Base-by-base conservation (phyloP, 2,329 filamentous ascomycete genomes). In the Aureobasidium pullulans region DNA sequence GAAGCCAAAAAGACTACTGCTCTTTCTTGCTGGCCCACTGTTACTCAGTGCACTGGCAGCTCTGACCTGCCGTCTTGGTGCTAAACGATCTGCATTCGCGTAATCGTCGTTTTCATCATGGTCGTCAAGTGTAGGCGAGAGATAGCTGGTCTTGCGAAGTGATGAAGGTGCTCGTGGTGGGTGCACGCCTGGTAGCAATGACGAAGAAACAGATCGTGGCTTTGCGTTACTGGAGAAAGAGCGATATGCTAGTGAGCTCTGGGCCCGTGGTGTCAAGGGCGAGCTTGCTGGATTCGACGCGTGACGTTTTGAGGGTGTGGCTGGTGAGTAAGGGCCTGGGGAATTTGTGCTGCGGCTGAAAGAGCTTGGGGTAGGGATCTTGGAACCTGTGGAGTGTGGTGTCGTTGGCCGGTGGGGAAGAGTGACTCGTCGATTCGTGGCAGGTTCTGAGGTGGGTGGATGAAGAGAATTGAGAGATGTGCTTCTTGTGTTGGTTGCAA, bases 401-500 rank as follows among this genome's bases (percentile, higher is more conserved):
- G 60, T 61, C 4, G 40, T 31, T 4, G 60, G 43, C 7, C 53
- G 32, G 13, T 50, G 58, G 6, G 60, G 59, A 2, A 57, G 47
- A 7, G 69, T 65, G 10, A 63, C 56, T 57, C 70, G 72, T 13
- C 70, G 68, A 56, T 72, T 71, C 1, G 67, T 66, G 4, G 68
- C 69, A 16, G 71, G 70, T 59, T 72, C 70, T 43, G 66, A 65
- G 2, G 67, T 64, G 6, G 69, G 69, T 2, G 71, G 64, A 40
- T 71, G 70, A 1, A 67, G 62, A 60, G 70, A 71, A 46, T 69
- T 67, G 29, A 64, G 65, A 39, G 61, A 44, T 4, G 49, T 56
- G 46, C 50, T 48, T 31, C 60, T 54, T 15, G 82, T 81, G 66
- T 87, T 90, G 19, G 84, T 83, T 32, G 85, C 88, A 10, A 67